Conservation (phyloP, 2,329 filamentous ascomycete species). For the Penicillium sp. region DNA sequence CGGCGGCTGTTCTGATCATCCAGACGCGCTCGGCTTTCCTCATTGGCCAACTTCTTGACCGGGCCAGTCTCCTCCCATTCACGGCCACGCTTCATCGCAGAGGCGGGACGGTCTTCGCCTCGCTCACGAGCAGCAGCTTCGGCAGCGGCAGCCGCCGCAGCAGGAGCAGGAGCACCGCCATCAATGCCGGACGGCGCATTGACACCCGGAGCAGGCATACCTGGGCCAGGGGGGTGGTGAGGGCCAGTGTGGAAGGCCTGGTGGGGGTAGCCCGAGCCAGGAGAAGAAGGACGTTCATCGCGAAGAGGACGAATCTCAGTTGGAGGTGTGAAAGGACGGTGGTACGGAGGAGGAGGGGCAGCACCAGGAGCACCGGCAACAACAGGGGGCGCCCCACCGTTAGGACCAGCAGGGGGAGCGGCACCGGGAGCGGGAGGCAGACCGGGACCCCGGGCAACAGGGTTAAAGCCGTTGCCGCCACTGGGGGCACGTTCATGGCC, state of each 20-base stretch:
- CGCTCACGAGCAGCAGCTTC: constrained; percentile 66
- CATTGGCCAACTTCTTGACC: constrained; percentile 81
- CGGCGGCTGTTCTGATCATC: constrained; percentile 82
- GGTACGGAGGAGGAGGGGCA: constrained; percentile 69
- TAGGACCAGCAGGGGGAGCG: constrained; percentile 45
- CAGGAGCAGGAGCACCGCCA: constrained; percentile 66
- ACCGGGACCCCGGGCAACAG: constrained; percentile 40
- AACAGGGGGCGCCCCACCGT: constrained; percentile 55
- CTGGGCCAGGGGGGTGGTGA: constrained; percentile 34
- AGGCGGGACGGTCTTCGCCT: constrained; percentile 71
- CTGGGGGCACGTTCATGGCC: constrained; percentile 41
- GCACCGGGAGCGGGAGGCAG: constrained; percentile 51
- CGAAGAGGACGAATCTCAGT: constrained; percentile 79
- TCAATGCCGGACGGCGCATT: constrained; percentile 57
- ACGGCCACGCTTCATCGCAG: constrained; percentile 77
- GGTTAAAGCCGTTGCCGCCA: constrained; percentile 27
- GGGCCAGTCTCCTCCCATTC: constrained; percentile 86
- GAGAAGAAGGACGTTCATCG: constrained; percentile 87
- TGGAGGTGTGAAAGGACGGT: constrained; percentile 73
- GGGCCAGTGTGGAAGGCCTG: constrained; percentile 69
- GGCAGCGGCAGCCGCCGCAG: constrained; percentile 65
- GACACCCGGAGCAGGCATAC: background rate
- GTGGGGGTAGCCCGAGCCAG: constrained; percentile 80
- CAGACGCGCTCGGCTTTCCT: constrained; percentile 81
- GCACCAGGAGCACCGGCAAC: constrained; percentile 38